phyloP scores from a whole-genome alignment of 306 rosid genomes.

The Vigna unguiculata region DNA sequence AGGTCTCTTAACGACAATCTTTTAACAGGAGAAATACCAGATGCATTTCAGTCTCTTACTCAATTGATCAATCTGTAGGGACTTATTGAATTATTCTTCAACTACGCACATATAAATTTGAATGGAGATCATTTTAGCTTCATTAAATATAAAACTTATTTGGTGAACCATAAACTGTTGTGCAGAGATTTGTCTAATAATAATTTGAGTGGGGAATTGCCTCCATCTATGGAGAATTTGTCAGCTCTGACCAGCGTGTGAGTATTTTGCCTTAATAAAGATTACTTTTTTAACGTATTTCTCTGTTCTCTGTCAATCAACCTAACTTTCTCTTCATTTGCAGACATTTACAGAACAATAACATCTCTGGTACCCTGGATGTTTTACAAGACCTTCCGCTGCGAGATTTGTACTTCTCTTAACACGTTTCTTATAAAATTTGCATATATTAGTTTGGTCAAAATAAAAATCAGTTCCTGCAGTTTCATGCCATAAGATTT shows the following conservation, averaged over 20 bases:
- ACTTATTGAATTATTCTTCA: constrained; percentile 20
- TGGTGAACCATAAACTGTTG: constrained; percentile 37
- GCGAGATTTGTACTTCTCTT: constrained; percentile 73
- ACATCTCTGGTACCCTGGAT: constrained; percentile 77
- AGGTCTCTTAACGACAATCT: constrained; percentile 85
- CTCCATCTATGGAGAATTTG: constrained; percentile 68
- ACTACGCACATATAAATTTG: background rate
- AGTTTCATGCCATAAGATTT: constrained; percentile 11
- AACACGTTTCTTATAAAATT: constrained; percentile 39
- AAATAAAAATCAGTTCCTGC: constrained; percentile 13
- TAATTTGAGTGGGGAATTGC: constrained; percentile 84
- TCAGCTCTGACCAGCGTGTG: constrained; percentile 79
- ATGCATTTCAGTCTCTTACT: constrained; percentile 63
- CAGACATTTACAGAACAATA: constrained; percentile 88
- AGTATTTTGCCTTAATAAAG: constrained; percentile 54
- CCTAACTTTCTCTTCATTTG: constrained; percentile 53
- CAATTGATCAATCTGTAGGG: constrained; percentile 83
- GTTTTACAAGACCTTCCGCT: constrained; percentile 83
- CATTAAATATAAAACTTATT: constrained; percentile 18
- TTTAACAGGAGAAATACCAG: constrained; percentile 85
- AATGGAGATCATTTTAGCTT: constrained; percentile 37
- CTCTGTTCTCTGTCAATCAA: constrained; percentile 18
- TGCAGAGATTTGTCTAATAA: constrained; percentile 88
- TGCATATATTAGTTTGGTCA: constrained; percentile 10
- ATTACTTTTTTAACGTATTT: constrained; percentile 20